Evolutionary conservation across 768 basidiomycete species (phyloP), one percentile per base, ranked within the genome.

Genomic region (Suillus tomentosus): DNA sequence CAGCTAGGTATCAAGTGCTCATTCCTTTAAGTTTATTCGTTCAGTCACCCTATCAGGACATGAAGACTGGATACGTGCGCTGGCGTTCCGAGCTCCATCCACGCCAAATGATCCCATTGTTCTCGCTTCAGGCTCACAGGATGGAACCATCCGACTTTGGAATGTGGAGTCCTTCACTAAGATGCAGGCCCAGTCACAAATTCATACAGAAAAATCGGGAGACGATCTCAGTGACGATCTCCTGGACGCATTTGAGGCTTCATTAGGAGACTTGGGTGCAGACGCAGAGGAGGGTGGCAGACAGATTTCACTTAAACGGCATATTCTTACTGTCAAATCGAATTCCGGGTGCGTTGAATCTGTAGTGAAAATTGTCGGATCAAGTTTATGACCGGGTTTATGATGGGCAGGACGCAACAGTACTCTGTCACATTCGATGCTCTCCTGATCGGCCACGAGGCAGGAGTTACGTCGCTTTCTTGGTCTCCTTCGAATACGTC

Each of bases 371-470:
- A 19, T 27, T 39, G 24, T n/a, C 7, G 9, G 17, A 50, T 37
- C 55, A 15, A 13, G 57, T 37, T 10, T 61, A 47, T 61, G 53
- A 71, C 51, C 63, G n/a, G 63, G 5, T 19, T 8, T 59, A 19
- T 17, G 45, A 53, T 19, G 27, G 17, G 4, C 68, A 86, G 84
- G 42, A 53, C 66, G 11, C 75, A 75, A 51, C 86, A 87, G 63
- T 96, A 87, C 71, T 87, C 90, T 8, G 85, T 97, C 43, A 92
- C 91, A 1, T 94, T 98, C 62, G 97, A 99, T 70, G 95, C 97
- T 1, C 85, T 99, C 11, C 83, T 99, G 22, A 79, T 99, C 27
- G 96, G 97, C n/a, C 97, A 99, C 70, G 97, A 99, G 79, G 91
- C 90, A 7, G 92, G 92, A 34, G 80, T 99, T 34, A 97, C 96